Evolutionary conservation across 2,329 filamentous ascomycete genomes (phyloP).

Genomic region (Colletotrichum cereale): DNA sequence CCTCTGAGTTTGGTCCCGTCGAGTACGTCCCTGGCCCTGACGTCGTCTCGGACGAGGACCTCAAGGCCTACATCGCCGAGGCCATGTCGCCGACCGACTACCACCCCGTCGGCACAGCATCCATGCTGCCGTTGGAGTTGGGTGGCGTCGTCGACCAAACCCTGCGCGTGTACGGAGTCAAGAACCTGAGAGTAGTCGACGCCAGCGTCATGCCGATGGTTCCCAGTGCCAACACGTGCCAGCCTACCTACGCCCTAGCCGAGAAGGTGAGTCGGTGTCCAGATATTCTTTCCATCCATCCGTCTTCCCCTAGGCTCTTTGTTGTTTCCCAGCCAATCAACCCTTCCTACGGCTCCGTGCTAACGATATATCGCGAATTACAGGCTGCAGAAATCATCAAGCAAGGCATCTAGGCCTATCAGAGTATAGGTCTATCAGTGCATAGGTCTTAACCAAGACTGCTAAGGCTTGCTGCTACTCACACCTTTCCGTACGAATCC

Average conservation of each 20-base stretch:
- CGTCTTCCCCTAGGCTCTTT: neutral
- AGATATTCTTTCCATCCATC: too few relatives aligned
- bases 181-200: conserved; percentile 46
- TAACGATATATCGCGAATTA: neutral
- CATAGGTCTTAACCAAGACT: neutral
- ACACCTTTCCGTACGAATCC: neutral
- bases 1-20: conserved; percentile 47
- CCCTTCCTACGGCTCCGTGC: neutral
- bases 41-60: conserved; percentile 50
- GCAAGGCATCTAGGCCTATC: conserved; percentile 12
- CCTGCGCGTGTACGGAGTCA: conserved; percentile 48
- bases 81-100: conserved; percentile 47
- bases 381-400: conserved; percentile 30
- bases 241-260: conserved; percentile 53
- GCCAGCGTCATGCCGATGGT: conserved; percentile 49
- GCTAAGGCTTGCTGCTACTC: neutral
- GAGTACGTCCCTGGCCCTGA: conserved; percentile 50
- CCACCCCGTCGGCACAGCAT: conserved; percentile 62
- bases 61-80: conserved; percentile 43
- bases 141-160: conserved; percentile 50
- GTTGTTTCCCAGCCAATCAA: neutral
- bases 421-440: neutral
- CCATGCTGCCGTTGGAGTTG: conserved; percentile 59
- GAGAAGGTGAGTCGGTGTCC: conserved; percentile 44
- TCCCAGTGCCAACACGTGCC: conserved; percentile 48